Evolutionary conservation across 768 basidiomycete species (phyloP).

Genomic region (Lepiota venenata): DNA sequence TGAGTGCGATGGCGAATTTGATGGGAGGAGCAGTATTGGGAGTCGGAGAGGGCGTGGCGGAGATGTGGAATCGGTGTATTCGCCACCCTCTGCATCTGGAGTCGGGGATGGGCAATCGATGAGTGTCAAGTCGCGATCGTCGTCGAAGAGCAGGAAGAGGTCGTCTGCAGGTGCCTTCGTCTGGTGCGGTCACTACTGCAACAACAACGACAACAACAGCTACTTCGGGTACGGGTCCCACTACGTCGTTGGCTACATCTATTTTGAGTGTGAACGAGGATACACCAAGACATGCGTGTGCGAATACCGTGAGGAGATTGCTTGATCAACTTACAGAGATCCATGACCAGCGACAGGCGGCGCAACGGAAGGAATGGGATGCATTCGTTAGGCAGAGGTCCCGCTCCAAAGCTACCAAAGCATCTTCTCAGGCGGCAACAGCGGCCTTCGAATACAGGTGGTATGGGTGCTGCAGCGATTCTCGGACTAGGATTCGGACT

Average conservation of each 20-base stretch:
- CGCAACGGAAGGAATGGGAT: conserved; percentile 83
- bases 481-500: conserved; percentile 53
- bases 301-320: conserved; percentile 68
- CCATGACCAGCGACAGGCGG: conserved; percentile 74
- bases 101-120: conserved; percentile 21
- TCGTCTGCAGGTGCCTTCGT: conserved; percentile 33
- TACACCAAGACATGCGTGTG: conserved; percentile 73
- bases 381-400: conserved; percentile 72
- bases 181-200: conserved; percentile 17
- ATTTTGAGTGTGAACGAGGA: conserved; percentile 58
- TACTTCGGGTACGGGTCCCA: conserved; percentile 40
- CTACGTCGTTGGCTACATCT: conserved; percentile 30
- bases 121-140: conserved; percentile 45
- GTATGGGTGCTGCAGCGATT: conserved; percentile 56
- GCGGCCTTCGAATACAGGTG: not conserved
- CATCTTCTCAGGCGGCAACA: not conserved
- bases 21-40: conserved; percentile 14
- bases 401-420: conserved; percentile 37
- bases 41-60: conserved; percentile 7
- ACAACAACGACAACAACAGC: conserved; percentile 46
- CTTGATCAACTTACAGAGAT: conserved; percentile 75
- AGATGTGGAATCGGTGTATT: not conserved
- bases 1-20: conserved; percentile 35
- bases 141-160: conserved; percentile 46
- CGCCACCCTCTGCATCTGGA: not conserved